Base-by-base conservation (phyloP, 2,329 filamentous ascomycete genomes). In the Colletotrichum orchidophilum region DNA sequence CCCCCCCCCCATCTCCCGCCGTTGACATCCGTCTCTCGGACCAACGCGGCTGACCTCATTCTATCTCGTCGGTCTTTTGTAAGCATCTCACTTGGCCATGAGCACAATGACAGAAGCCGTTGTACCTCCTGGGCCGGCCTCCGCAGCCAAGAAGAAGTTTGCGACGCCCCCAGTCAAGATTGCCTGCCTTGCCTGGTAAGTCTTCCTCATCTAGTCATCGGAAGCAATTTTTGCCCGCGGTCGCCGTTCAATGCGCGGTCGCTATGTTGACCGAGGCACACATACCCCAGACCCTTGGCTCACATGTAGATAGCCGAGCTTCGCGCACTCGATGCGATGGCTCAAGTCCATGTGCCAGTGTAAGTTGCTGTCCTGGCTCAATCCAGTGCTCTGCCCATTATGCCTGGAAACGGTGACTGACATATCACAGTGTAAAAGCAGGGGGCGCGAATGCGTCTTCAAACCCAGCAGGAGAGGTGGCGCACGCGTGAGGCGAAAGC, bases 121-220 rank as follows among this genome's bases (percentile, higher is more conserved):
- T 53, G 60, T 52, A 26, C 57, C 72, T 26, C 26, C 74, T 15
- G 57, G 39, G 13, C 24, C 69, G 53, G 33, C 64, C 58, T 70
- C 73, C 53, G 74, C 68, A 58, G 64, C 72, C 29, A 74, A 73
- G 72, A 82, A 81, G 79, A 84, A 84, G 75, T 84, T 84, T 74
- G 82, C 82, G 54, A 80, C 81, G 31, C 85, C 85, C 59, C 85
- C 85, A 1, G 85, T 87, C 31, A 87, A 87, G 76, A 80, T 85
- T 61, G 85, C 85, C 26, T 87, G 85, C 74, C 80, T 87, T 67
- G 82, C 84, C 63, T 87, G 85, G 85, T 87, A 81, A 70, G 82
- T 79, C 57, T 59, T 7, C 7, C 35, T 24, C 13, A 21, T 21
- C 63, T 15, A 21, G 3, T 46, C 18, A 5, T 46, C 3, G 8